phyloP scores from a whole-genome alignment of 2,329 filamentous ascomycete genomes.

The Epichloe brachyelytri region DNA sequence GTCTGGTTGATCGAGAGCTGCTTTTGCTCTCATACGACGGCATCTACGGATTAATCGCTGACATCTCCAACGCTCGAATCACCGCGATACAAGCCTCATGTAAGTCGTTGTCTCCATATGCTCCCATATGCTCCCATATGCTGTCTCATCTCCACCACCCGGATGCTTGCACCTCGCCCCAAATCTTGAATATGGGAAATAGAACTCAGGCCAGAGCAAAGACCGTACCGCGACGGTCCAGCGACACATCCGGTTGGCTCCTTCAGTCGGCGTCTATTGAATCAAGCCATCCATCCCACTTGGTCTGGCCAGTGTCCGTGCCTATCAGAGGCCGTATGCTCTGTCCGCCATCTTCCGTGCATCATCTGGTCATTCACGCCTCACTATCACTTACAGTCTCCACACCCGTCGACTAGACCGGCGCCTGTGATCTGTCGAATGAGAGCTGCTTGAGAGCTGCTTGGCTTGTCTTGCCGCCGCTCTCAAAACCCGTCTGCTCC shows the following conservation, averaged over 20 bases:
- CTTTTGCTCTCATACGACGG: background rate
- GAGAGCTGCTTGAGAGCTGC: constrained; percentile 11
- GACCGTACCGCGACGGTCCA: constrained; percentile 23
- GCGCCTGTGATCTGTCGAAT: constrained; percentile 25
- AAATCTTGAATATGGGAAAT: background rate
- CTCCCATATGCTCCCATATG: no score
- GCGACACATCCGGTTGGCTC: constrained; percentile 16
- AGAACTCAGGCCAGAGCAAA: background rate
- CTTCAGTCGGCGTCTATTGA: constrained; percentile 2
- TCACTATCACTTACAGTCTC: constrained; percentile 14
- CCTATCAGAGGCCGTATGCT: constrained; percentile 3
- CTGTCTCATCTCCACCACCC: background rate
- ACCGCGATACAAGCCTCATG: background rate
- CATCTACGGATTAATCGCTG: background rate
- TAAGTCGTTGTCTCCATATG: background rate
- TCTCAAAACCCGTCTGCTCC: constrained; percentile 40
- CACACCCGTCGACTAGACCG: constrained; percentile 14
- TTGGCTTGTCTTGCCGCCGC: constrained; percentile 15
- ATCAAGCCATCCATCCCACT: constrained; percentile 3
- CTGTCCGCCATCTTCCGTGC: constrained; percentile 1
- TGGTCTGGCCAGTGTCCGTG: constrained; percentile 2
- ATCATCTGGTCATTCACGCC: constrained; percentile 8
- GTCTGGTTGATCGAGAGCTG: background rate
- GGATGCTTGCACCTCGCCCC: background rate
- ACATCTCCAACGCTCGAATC: background rate